Percentiles rank a stretch among this genome's conserved stretches.
These are phyloP conservation scores for Nothophaeocryptopus gaeumannii DNA, from an alignment of 2,329 filamentous ascomycete species.

Conservation along the genomic window DNA sequence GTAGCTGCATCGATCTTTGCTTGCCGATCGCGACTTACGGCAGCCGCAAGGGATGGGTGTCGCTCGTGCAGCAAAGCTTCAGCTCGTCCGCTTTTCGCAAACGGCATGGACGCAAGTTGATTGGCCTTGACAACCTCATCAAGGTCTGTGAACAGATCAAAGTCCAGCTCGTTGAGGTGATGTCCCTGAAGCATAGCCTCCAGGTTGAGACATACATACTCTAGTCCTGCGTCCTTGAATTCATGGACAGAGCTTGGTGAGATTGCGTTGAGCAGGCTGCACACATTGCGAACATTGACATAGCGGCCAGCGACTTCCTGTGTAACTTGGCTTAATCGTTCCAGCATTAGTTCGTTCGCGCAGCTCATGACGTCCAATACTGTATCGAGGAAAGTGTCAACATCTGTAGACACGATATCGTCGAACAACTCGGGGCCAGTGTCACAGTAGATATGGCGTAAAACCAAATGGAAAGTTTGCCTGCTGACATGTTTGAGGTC, in stretches of 20 bases:
- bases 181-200: slow-evolving; percentile 89
- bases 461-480: slow-evolving; percentile 71
- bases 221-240: slow-evolving; percentile 83
- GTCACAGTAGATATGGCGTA: slow-evolving; percentile 81
- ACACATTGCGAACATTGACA: slow-evolving; percentile 81
- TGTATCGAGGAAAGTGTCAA: slow-evolving; percentile 86
- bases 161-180: slow-evolving; percentile 79
- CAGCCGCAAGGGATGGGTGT: slow-evolving; percentile 60
- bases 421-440: slow-evolving; percentile 78
- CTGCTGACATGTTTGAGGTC: slow-evolving; percentile 78
- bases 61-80: slow-evolving; percentile 64
- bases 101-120: slow-evolving; percentile 73
- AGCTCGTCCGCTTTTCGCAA: slow-evolving; percentile 71
- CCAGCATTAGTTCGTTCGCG: slow-evolving; percentile 93
- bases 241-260: slow-evolving; percentile 76
- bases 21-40: slow-evolving; percentile 66
- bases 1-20: slow-evolving; percentile 73
- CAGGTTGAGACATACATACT: slow-evolving; percentile 88
- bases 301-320: slow-evolving; percentile 80
- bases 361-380: slow-evolving; percentile 85
- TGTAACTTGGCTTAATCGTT: slow-evolving; percentile 83
- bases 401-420: slow-evolving; percentile 63
- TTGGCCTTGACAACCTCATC: slow-evolving; percentile 78
- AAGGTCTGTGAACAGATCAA: slow-evolving; percentile 75
- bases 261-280: slow-evolving; percentile 78